A percentile compares a stretch with the other conserved stretches of the same genome.
phyloP scores from a whole-genome alignment of 1,284 basidiomycete species.

The Malassezia globosa region DNA sequence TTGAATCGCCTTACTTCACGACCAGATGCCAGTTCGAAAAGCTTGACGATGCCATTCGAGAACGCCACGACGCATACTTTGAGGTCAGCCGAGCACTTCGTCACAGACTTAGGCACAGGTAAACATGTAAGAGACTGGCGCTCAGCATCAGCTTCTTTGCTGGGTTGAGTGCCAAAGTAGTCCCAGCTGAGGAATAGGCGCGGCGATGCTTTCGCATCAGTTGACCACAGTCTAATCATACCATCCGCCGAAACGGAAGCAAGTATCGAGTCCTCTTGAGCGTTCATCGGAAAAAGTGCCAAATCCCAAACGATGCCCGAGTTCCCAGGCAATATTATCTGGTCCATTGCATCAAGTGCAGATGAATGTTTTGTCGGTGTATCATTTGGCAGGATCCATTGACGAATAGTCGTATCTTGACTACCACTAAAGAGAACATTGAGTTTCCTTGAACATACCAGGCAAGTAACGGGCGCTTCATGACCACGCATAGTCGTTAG shows the following conservation, averaged over 20 bases:
- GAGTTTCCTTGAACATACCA: constrained; percentile 66
- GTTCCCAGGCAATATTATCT: constrained; percentile 29
- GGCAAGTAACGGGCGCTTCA: constrained; percentile 75
- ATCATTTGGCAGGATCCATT: constrained; percentile 60
- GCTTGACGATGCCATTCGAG: constrained; percentile 74
- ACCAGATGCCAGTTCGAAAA: constrained; percentile 77
- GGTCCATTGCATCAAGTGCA: not conserved
- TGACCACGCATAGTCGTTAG: constrained; percentile 75
- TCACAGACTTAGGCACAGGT: constrained; percentile 64
- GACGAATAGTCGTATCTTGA: constrained; percentile 77
- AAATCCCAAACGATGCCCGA: constrained; percentile 73
- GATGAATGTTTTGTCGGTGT: constrained; percentile 54
- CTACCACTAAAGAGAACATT: constrained; percentile 78
- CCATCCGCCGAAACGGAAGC: constrained; percentile 86
- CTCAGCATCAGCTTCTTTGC: constrained; percentile 31
- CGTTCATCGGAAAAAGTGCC: constrained; percentile 50
- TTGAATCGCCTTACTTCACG: constrained; percentile 62
- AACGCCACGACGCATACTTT: constrained; percentile 61
- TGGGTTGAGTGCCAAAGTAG: constrained; percentile 53
- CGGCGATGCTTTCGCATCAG: not conserved
- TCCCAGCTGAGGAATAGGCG: constrained; percentile 58
- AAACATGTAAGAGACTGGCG: constrained; percentile 46
- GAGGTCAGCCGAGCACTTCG: constrained; percentile 56
- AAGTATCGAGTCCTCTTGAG: constrained; percentile 52
- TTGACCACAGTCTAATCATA: constrained; percentile 72